phyloP scores from a whole-genome alignment of 805 yeast genomes.

The Candida sakaeoensis region DNA sequence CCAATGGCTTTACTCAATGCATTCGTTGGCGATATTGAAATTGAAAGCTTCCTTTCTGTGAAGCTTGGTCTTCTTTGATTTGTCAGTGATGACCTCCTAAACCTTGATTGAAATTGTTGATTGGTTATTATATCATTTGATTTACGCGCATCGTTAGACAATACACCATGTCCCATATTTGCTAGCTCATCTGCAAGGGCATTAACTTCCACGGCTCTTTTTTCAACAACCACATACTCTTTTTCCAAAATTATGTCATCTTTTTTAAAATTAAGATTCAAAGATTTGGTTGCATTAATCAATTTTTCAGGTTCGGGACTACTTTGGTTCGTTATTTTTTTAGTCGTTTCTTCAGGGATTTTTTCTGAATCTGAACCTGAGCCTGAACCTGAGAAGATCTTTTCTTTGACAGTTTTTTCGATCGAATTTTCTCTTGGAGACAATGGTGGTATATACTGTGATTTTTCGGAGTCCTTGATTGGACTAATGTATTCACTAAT shows the following conservation, averaged over 20 bases:
- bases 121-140: constrained; percentile 17
- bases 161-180: constrained; percentile 51
- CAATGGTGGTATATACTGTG: constrained; percentile 18
- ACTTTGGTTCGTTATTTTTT: constrained; percentile 38
- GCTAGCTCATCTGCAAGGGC: constrained; percentile 93
- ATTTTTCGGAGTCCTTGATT: constrained; percentile 21
- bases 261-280: constrained; percentile 12
- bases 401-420: background rate
- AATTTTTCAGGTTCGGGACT: constrained; percentile 41
- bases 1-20: constrained; percentile 87
- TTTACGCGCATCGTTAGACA: constrained; percentile 30
- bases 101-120: constrained; percentile 12
- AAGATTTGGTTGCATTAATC: constrained; percentile 9
- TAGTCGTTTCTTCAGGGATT: constrained; percentile 40
- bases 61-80: constrained; percentile 59
- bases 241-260: constrained; percentile 60
- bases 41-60: constrained; percentile 60
- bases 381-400: background rate
- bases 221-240: constrained; percentile 93
- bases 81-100: constrained; percentile 37
- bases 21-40: constrained; percentile 75
- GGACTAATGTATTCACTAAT: constrained; percentile 76
- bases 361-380: too few species aligned
- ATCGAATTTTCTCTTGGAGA: background rate
- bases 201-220: constrained; percentile 91